Percentiles rank a stretch among this genome's conserved stretches.
Conservation (phyloP, 352 stramenopile genomes). For the Halophytophthora polymorphica region DNA sequence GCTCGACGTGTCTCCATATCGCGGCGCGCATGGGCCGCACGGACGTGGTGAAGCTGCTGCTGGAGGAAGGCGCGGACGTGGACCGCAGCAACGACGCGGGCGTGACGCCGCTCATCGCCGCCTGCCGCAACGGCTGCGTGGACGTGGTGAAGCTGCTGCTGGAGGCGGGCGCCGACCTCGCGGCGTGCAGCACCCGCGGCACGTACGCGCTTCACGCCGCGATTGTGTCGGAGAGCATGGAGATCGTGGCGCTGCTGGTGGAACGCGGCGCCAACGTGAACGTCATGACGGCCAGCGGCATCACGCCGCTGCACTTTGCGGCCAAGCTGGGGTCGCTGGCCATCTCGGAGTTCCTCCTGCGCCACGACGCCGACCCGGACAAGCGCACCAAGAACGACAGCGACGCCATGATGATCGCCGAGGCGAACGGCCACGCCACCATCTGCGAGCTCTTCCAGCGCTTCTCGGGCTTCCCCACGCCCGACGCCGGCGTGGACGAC, state of each 20-base stretch:
- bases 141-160: conserved; percentile 57
- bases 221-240: conserved; percentile 59
- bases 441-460: conserved; percentile 70
- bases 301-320: conserved; percentile 78
- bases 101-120: conserved; percentile 70
- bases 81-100: conserved; percentile 56
- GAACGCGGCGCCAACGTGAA: conserved; percentile 64
- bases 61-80: conserved; percentile 64
- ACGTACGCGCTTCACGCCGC: conserved; percentile 65
- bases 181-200: conserved; percentile 41
- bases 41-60: conserved; percentile 56
- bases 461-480: conserved; percentile 25
- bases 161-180: conserved; percentile 40
- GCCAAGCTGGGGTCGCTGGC: conserved; percentile 59
- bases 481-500: conserved; percentile 27
- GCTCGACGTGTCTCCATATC: conserved; percentile 72
- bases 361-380: conserved; percentile 59
- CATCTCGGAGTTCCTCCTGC: conserved; percentile 61
- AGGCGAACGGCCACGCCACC: conserved; percentile 55
- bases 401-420: conserved; percentile 71
- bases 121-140: conserved; percentile 59
- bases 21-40: conserved; percentile 63
- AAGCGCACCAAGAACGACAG: conserved; percentile 77
- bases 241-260: conserved; percentile 69
- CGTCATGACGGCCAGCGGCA: conserved; percentile 58